Base-by-base conservation (phyloP, 169 alveolate genomes). In the Plasmodium vinckei region DNA sequence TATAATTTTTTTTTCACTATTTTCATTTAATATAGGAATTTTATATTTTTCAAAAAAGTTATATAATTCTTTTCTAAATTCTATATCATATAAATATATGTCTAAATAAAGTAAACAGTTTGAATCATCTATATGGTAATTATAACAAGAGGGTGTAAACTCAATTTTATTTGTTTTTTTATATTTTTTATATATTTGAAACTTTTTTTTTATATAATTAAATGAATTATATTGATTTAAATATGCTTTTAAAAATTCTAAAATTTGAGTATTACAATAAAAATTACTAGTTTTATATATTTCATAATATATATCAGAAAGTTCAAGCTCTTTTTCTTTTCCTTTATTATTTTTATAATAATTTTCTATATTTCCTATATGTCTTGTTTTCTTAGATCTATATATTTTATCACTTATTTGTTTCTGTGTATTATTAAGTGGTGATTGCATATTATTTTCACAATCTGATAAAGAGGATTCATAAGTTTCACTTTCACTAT, bases 231-330 rank as follows among this genome's bases (percentile, higher is more conserved):
- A 67, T 19, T 79, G 82, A 79, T 79, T 79, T 46, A 79, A 54
- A 42, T 82, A 67, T 5, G 72, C 72, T 79, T 67, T 79, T 7
- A 65, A 53, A 67, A 65, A 79, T 51, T 79, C 89, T 47, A 79
- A 5, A 12, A 79, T 54, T 61, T 67, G 82, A 1, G 54, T 49
- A 54, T 46, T 67, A 61, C 89, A 79, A 67, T 79, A 79, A 54
- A 79, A 79, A 70, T 79, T 79, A 42, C 89, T 65, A 44, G 27
- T 25, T 68, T 19, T 79, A 71, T 79, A 79, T 10, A 79, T 79
- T 54, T 67, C 89, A 61, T 79, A 67, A 21, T 42, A 57, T 19
- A 79, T 47, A 17, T 79, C 89, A 33, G 51, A 23, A 23, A 57
- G 42, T 1, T 25, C 25, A 25, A 79, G 23, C 5, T 64, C 84